Evolutionary conservation across 2,329 filamentous ascomycete species (phyloP).

Genomic region (Scedosporium aurantiacum): DNA sequence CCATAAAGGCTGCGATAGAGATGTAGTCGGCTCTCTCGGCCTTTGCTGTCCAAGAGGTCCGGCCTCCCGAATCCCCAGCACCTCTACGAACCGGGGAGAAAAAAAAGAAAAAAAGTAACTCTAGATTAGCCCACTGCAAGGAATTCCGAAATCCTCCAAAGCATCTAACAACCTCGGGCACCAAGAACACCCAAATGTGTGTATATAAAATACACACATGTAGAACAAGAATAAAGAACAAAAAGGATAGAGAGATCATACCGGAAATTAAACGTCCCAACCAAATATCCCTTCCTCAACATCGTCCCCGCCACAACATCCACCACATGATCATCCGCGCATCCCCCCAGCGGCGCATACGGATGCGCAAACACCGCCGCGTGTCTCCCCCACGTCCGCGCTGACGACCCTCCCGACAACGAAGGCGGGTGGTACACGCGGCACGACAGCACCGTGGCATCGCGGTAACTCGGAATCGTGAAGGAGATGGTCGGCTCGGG

Average conservation of each 20-base stretch:
- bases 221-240: not conserved
- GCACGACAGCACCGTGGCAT: conserved; percentile 64
- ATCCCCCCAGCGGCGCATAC: conserved; percentile 79
- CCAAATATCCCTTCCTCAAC: conserved; percentile 59
- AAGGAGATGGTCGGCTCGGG: conserved; percentile 33
- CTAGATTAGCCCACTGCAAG: not conserved
- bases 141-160: no score
- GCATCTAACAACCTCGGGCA: no score
- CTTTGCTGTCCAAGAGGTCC: conserved; percentile 78
- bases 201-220: no score
- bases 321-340: conserved; percentile 73
- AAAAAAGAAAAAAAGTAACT: not conserved
- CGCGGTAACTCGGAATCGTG: conserved; percentile 74
- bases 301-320: conserved; percentile 53
- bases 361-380: conserved; percentile 72
- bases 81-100: conserved; percentile 43
- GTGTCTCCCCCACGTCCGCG: conserved; percentile 33
- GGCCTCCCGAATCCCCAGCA: conserved; percentile 60
- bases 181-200: no score
- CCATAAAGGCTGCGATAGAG: conserved; percentile 69
- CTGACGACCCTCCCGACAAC: conserved; percentile 21
- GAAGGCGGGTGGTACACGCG: conserved; percentile 65
- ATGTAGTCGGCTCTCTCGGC: conserved; percentile 75
- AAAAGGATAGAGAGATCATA: conserved; percentile 24
- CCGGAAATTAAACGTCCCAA: conserved; percentile 90